Evolutionary conservation across 495 filamentous ascomycete genomes (phyloP).

Genomic region (Aspergillus nanangensis): DNA sequence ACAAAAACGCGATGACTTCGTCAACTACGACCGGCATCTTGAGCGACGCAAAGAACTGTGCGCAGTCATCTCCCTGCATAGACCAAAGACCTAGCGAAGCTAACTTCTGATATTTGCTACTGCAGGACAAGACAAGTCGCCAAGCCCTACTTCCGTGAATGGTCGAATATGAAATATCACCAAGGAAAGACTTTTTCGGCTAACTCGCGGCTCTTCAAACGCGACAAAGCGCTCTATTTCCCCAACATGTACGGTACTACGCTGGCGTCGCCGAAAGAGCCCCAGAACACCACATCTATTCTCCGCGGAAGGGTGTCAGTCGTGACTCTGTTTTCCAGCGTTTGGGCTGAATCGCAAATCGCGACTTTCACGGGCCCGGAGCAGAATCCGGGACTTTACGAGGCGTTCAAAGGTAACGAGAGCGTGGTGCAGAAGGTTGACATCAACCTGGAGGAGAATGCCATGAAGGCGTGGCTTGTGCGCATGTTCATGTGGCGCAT

Average conservation of each 20-base stretch:
- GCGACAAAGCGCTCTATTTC: slow-evolving; percentile 78
- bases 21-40: slow-evolving; percentile 79
- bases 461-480: slow-evolving; percentile 70
- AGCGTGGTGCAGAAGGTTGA: slow-evolving; percentile 64
- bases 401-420: slow-evolving; percentile 38
- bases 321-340: slow-evolving; percentile 72
- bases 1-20: slow-evolving; percentile 74
- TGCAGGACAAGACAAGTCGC: slow-evolving; percentile 51
- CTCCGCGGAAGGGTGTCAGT: slow-evolving; percentile 69
- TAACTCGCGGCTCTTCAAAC: slow-evolving; percentile 69
- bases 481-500: slow-evolving; percentile 61
- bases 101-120: neutral
- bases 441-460: slow-evolving; percentile 82
- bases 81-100: neutral
- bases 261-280: slow-evolving; percentile 46
- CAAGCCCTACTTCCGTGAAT: slow-evolving; percentile 91
- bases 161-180: slow-evolving; percentile 72
- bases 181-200: slow-evolving; percentile 87
- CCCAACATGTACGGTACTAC: slow-evolving; percentile 85
- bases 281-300: slow-evolving; percentile 64
- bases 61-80: slow-evolving; percentile 11
- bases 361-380: slow-evolving; percentile 59
- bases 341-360: slow-evolving; percentile 84
- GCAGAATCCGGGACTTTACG: slow-evolving; percentile 61
- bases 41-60: slow-evolving; percentile 68